phyloP scores from a whole-genome alignment of 208 protist genomes.

The Trypanosoma platydactyli region DNA sequence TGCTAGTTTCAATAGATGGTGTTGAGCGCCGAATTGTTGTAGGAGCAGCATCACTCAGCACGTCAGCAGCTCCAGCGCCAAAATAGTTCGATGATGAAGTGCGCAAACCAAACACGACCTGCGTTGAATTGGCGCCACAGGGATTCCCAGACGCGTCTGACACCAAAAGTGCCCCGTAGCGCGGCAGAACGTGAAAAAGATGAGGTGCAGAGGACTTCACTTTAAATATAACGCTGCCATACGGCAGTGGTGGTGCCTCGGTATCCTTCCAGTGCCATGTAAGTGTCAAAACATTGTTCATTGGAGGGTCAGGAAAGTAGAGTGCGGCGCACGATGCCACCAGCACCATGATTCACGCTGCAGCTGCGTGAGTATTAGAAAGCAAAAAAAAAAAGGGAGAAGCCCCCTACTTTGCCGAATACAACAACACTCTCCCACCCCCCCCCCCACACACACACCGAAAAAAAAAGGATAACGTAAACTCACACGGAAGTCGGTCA shows the following conservation, averaged over 20 bases:
- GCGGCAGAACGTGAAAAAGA: constrained; percentile 74
- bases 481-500: neutral
- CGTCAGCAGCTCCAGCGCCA: neutral
- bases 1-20: constrained; percentile 12
- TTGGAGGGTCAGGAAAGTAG: constrained; percentile 62
- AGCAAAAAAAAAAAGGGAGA: constrained; percentile 24
- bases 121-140: neutral
- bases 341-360: constrained; percentile 43
- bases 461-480: constrained; percentile 27
- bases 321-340: constrained; percentile 53
- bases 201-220: constrained; percentile 77
- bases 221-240: constrained; percentile 70
- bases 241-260: constrained; percentile 27
- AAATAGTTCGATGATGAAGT: neutral
- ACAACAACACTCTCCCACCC: neutral
- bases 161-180: constrained; percentile 68
- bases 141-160: constrained; percentile 36
- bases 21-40: neutral
- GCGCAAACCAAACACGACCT: constrained; percentile 48
- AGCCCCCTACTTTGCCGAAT: neutral
- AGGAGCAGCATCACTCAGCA: neutral
- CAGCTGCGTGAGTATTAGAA: constrained; percentile 14
- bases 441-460: neutral
- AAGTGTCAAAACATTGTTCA: constrained; percentile 66
- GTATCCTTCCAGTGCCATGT: constrained; percentile 30